Evolutionary conservation across 2,329 filamentous ascomycete species (phyloP).

Genomic region (Diaporthe capsici): DNA sequence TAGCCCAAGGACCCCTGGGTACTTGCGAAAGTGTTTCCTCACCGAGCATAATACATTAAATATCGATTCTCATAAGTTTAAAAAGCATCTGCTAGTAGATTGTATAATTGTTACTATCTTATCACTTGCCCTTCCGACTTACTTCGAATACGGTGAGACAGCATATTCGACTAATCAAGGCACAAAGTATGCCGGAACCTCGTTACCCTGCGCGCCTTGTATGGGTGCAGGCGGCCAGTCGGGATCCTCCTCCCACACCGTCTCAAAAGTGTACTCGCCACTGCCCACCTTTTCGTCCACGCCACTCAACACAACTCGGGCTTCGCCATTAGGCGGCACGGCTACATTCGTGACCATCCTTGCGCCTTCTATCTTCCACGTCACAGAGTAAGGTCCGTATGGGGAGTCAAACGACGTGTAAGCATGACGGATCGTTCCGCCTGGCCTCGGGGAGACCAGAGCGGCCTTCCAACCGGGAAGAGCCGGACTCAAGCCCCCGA

Average conservation of each 20-base stretch:
- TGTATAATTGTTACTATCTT: no score
- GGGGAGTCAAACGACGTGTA: conserved; percentile 38
- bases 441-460: conserved; percentile 48
- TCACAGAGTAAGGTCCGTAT: conserved; percentile 27
- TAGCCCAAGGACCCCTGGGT: no score
- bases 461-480: conserved; percentile 51
- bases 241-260: conserved; percentile 35
- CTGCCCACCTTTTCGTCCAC: conserved; percentile 5
- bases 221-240: conserved; percentile 32
- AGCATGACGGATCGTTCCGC: conserved; percentile 44
- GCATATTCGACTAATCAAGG: background rate
- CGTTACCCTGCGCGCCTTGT: conserved; percentile 30
- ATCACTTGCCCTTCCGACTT: background rate
- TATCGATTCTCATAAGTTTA: no score
- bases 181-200: conserved; percentile 9
- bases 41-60: background rate
- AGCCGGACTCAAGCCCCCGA: conserved; percentile 50
- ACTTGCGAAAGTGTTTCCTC: background rate
- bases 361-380: background rate
- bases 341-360: background rate
- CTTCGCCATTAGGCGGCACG: background rate
- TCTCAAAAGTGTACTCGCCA: conserved; percentile 33
- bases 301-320: background rate
- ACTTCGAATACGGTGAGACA: background rate
- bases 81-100: no score